Base-by-base conservation (phyloP, 108 stramenopile genomes). In the Cyclostephanos tholiformis region DNA sequence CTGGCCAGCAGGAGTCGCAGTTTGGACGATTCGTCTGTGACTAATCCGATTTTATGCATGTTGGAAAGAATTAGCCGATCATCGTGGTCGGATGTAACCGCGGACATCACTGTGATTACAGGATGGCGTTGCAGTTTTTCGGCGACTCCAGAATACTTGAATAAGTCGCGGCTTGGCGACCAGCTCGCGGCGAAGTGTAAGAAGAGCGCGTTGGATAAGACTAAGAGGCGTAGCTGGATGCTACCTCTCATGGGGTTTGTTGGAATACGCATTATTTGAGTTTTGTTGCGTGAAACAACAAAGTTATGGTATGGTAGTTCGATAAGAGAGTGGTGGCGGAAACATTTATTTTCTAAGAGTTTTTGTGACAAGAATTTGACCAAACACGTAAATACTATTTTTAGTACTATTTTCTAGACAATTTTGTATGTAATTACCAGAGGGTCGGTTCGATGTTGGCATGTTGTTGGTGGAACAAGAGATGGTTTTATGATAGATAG, bases 1-100 rank as follows among this genome's bases (percentile, higher is more conserved):
- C 86, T 87, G 11, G 92, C 89, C 58, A 93, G 65, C n/a, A 93
- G 76, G 6, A 93, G 69, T 7, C 80, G 79, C 7, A 79, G 17
- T 30, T 62, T 69, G 69, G 68, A 36, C 2, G 62, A 39, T 26
- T 68, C 36, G 11, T 68, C 68, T 8, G 62, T 26, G 41, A 55
- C 12, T 7, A 26, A 61, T 20, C 60, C 48, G 23, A 79, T 67
- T 71, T 79, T 72, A 35, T 67, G 66, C 9, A 79, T 38, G 41
- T 63, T 79, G 52, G 78, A 68, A 9, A 79, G 41, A 8, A 79
- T 50, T 27, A 79, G 78, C 20, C 23, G 17, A 23, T 17, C 30
- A 62, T 12, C 30, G 6, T 38, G 41, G 38, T 62, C 22, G 61
- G 61, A 41, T 19, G 61, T 39, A 2, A 3, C 36, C n/a, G 61